Evolutionary conservation across 176 grass and related monocot genomes (phyloP), one percentile per base, ranked within the genome.

Genomic region (Cocos nucifera): DNA sequence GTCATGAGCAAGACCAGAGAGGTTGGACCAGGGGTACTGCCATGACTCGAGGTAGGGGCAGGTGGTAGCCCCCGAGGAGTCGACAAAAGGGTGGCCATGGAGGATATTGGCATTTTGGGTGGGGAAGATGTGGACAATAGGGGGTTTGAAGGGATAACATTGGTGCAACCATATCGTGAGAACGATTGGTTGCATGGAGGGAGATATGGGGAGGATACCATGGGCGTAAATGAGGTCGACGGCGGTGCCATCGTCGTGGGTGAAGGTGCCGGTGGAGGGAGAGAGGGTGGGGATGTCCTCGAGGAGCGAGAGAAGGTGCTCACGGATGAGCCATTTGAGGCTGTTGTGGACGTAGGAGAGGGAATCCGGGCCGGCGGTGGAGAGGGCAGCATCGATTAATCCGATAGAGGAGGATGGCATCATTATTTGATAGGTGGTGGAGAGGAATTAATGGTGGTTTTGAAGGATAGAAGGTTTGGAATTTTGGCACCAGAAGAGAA

Each of bases 281-380:
- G 79, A 76, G 50, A 82, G 73, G 32, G 79, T 22, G 49, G 73
- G 73, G 79, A 66, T 76, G 1, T 75, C 66, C 3, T 24, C 19
- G 61, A 82, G 73, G 22, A 76, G 73, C 49, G 67, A 24, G 67
- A 76, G 30, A n/a, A 82, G 54, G 17, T 82, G 54, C 8, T 56
- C 0, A 17, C 73, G 73, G 49, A 82, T 69, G 6, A 76, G 53
- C 79, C 67, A 65, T 26, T 59, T 64, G 61, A 76, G 66, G 22
- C 66, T n/a, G 22, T n/a, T 10, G 65, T 82, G 49, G 30, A 48
- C 57, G 79, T 76, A 71, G 23, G 67, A 63, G 18, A 73, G 58
- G 23, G 70, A 50, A 15, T 55, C 17, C 2, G 59, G 12, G 23
- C 59, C 70, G 25, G 70, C 22, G 18, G 50, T 19, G 0, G 20